Percentiles rank a stretch among this genome's conserved stretches.
Conservation (phyloP, 169 alveolate species). For the Plasmodium blacklocki region DNA sequence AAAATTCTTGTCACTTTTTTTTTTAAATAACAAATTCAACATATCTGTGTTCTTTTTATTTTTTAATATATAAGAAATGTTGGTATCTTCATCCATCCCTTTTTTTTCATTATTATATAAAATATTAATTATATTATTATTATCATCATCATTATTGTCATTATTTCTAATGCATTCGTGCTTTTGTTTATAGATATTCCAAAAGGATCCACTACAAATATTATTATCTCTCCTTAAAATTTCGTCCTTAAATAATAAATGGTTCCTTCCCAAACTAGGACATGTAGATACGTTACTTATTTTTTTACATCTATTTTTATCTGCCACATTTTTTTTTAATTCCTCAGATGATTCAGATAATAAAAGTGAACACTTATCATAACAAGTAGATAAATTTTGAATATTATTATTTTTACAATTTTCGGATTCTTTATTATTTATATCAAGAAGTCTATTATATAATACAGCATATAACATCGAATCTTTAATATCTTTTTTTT, state of each 20-base stretch:
- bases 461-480: constrained; percentile 25
- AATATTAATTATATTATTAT: too few species aligned
- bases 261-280: constrained; percentile 22
- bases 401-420: neutral
- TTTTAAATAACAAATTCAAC: too few species aligned
- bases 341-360: neutral
- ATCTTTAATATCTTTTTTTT: neutral
- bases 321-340: neutral
- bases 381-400: neutral
- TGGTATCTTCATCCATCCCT: too few species aligned
- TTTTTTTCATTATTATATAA: too few species aligned
- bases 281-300: constrained; percentile 76
- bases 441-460: neutral
- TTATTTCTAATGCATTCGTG: too few species aligned
- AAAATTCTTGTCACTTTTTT: too few species aligned
- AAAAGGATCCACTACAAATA: too few species aligned
- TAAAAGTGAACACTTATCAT: neutral
- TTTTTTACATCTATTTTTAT: constrained; percentile 23
- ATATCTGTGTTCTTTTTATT: too few species aligned
- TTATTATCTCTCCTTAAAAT: neutral
- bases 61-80: too few species aligned
- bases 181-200: too few species aligned
- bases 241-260: neutral
- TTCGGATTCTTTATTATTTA: neutral
- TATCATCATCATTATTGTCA: too few species aligned